Evolutionary conservation across 2,329 filamentous ascomycete species (phyloP), one percentile per base, ranked within the genome.

Genomic region (Parasarocladium wereldwijsianum): DNA sequence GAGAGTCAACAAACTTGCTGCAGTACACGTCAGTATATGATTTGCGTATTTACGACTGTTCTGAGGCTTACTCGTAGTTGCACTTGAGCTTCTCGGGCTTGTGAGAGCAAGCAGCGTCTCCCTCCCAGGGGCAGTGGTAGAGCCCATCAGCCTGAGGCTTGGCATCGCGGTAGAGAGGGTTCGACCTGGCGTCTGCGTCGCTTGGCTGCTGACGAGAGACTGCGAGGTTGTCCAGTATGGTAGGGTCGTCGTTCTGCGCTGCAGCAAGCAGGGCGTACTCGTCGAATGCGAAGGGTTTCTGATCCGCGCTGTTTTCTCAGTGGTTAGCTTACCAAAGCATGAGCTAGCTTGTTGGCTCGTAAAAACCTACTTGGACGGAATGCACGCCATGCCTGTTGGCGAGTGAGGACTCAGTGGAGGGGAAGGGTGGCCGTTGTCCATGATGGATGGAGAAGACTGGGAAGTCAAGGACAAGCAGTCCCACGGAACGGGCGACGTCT

Each of bases 1-100:
- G 87, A 17, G 87, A 94, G 57, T 96, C 87, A 42, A 96, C 76
- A 45, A 90, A 93, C 68, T 96, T 96, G 69, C 86, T 93, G 50
- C 28, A 30, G 23, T 24, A 17, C n/a, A 13, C 16, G 24, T 50
- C 28, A 30, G 23, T 24, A 17, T n/a, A 13, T 16, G 24, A 40
- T 47, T 37, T 52, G 49, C 17, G 6, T n/a, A 4, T 17, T 16
- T 17, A 12, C 20, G 3, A n/a, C 13, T 17, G 11, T 8, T 16
- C 20, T 21, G 19, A 14, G 15, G 60, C 83, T 70, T 77, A 93
- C 86, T 94, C 86, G 51, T 94, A 96, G 60, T 93, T 93, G 75
- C 87, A 94, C 71, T 94, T 94, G 44, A 96, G 80, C 62, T 92
- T 90, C 49, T 92, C 90, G 23, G 86, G 74, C 59, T 82, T 81